Conservation (phyloP, 73 alveolate species). For the Blepharisma stoltei region DNA sequence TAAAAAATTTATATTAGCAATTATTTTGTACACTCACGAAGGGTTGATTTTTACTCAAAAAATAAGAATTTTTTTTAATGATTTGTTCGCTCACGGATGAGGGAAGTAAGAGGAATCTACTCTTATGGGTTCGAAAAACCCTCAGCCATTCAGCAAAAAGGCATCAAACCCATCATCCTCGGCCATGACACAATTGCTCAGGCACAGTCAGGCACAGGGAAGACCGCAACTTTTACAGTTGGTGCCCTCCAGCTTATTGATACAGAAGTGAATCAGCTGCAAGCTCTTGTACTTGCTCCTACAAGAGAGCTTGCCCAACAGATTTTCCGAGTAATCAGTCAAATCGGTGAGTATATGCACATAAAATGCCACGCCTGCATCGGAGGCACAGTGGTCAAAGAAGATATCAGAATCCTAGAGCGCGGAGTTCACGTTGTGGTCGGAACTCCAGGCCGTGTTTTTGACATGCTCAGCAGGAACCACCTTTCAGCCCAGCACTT, state of each 20-base stretch:
- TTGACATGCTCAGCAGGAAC: constrained; percentile 90
- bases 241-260: constrained; percentile 80
- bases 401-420: constrained; percentile 90
- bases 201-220: constrained; percentile 96
- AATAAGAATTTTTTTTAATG: too few relatives aligned
- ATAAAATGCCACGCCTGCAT: constrained; percentile 85
- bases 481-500: constrained; percentile 70
- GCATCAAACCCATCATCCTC: constrained; percentile 87
- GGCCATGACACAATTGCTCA: constrained; percentile 94
- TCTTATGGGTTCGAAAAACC: constrained; percentile 95
- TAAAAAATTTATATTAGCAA: too few relatives aligned
- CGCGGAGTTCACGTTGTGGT: constrained; percentile 92
- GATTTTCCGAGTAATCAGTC: constrained; percentile 57
- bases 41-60: too few relatives aligned
- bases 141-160: constrained; percentile 93
- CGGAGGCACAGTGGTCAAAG: constrained; percentile 96
- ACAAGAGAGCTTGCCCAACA: constrained; percentile 97
- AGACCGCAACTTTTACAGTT: constrained; percentile 93
- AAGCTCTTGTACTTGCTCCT: constrained; percentile 97
- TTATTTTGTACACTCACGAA: too few relatives aligned
- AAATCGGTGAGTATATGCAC: constrained; percentile 71
- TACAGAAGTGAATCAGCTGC: constrained; percentile 69
- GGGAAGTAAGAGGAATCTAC: constrained; percentile 81
- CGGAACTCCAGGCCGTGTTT: constrained; percentile 98
- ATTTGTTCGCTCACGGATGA: too few relatives aligned